Base-by-base conservation (phyloP, 345 rosid genomes). In the Cochlearia excelsa region DNA sequence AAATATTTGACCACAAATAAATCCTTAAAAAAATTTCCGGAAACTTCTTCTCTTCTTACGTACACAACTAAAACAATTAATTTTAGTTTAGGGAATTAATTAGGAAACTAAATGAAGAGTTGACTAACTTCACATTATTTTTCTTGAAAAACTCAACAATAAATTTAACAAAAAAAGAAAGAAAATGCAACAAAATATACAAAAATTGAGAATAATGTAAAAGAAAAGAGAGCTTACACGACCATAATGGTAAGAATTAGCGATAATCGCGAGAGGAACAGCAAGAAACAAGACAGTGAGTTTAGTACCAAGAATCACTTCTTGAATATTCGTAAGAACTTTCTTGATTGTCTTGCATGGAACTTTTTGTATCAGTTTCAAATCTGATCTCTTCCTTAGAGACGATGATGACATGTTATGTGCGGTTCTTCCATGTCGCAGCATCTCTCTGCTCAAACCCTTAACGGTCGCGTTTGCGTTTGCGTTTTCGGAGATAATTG, bases 381-480 rank as follows among this genome's bases (percentile, higher is more conserved):
- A 63, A 58, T 89, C 95, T 26, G 97, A 89, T 50, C 84, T 93
- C 64, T 82, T 89, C 61, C 99, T 67, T 68, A 93, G 26, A 0
- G 94, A 87, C 0, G 97, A 87, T 1, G 96, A 87, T 0, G 95
- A 93, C 97, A 79, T 83, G 85, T 79, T 93, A 61, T 89, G 94
- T 1, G 90, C 92, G 0, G 90, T 93, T 56, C 87, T 75, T 28
- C 86, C 85, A 57, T 69, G 87, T 65, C 84, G 64, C 29, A 46
- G 59, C 23, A 16, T 16, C 68, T 93, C 95, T 79, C 75, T 84
- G 77, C 74, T 69, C 28, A 70, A 54, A 0, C 81, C 87, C 70
- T 87, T 89, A 4, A 68, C 9, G 1, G 53, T 48, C 53, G 63
- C 30, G 73, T 33, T 52, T 5, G 67, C n/a, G n/a, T n/a, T n/a